Percentiles rank a stretch among this genome's conserved stretches.
Conservation (phyloP, 2,329 filamentous ascomycete genomes). For the Verruconis gallopava region DNA sequence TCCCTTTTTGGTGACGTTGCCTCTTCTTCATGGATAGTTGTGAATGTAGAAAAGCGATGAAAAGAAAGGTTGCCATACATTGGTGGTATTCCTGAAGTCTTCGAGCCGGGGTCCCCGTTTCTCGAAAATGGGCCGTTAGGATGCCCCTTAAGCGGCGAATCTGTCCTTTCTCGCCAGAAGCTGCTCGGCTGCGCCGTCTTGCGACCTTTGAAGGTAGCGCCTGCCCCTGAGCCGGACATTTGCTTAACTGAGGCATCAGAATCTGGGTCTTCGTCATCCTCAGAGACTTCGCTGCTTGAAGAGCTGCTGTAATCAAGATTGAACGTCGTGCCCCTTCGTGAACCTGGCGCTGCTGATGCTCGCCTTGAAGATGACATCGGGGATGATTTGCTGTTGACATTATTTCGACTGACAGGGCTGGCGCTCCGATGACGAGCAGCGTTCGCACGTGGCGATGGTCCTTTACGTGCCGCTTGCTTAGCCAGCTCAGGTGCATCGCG, state of each 20-base stretch:
- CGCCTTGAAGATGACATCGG: neutral
- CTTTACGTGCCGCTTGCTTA: neutral
- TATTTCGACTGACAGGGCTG: slow-evolving; percentile 8
- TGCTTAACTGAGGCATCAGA: neutral
- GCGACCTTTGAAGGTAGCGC: neutral
- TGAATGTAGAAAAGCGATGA: neutral
- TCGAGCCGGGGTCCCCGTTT: neutral
- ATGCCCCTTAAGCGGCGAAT: slow-evolving; percentile 4
- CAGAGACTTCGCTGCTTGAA: neutral
- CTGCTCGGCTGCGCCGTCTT: slow-evolving; percentile 4
- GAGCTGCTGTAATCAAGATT: neutral
- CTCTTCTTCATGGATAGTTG: neutral
- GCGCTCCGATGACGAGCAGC: slow-evolving; percentile 9
- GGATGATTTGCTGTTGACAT: neutral
- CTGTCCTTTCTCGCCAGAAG: slow-evolving; percentile 3
- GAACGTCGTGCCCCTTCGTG: neutral
- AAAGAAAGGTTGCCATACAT: slow-evolving; percentile 5
- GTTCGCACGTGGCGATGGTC: slow-evolving; percentile 2
- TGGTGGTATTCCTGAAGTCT: slow-evolving; percentile 5
- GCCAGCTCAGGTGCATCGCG: slow-evolving; percentile 31
- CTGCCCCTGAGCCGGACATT: neutral
- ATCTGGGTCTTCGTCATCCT: slow-evolving; percentile 2
- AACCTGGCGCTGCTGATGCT: neutral
- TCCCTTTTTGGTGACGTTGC: no score
- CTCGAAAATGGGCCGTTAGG: neutral